A percentile compares a stretch with the other conserved stretches of the same genome.
phyloP scores from a whole-genome alignment of 257 asterid species.

The Solanum sejunctum region DNA sequence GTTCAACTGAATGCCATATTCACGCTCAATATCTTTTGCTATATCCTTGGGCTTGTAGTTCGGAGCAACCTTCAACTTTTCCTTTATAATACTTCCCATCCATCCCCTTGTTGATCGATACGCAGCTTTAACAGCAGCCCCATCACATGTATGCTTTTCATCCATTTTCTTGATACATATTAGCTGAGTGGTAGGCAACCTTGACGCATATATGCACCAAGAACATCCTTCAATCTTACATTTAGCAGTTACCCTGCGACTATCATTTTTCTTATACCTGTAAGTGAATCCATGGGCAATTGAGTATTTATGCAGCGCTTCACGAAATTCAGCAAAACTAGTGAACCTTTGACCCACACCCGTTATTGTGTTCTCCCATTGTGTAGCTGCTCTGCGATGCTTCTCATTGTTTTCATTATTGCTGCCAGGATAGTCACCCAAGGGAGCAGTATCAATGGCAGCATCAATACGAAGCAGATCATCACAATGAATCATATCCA shows the following conservation, averaged over 20 bases:
- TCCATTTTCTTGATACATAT: slow-evolving; percentile 90
- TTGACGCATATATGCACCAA: slow-evolving; percentile 93
- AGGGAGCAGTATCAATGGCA: slow-evolving; percentile 39
- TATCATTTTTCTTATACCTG: slow-evolving; percentile 91
- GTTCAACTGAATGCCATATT: slow-evolving; percentile 93
- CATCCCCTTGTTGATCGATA: slow-evolving; percentile 93
- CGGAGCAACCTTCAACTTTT: slow-evolving; percentile 80
- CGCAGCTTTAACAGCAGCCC: slow-evolving; percentile 83
- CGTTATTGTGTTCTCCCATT: slow-evolving; percentile 91
- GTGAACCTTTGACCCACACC: slow-evolving; percentile 94
- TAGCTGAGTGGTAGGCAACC: slow-evolving; percentile 85
- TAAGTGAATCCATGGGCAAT: slow-evolving; percentile 94
- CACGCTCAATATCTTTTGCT: slow-evolving; percentile 29
- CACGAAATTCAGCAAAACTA: slow-evolving; percentile 94
- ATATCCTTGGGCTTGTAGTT: slow-evolving; percentile 92
- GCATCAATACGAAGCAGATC: slow-evolving; percentile 51
- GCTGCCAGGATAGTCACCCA: slow-evolving; percentile 17
- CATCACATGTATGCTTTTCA: slow-evolving; percentile 79
- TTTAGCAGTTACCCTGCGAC: slow-evolving; percentile 95
- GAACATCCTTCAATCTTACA: slow-evolving; percentile 96
- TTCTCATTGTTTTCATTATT: slow-evolving; percentile 29
- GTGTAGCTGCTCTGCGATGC: slow-evolving; percentile 77
- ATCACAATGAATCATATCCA: slow-evolving; percentile 55
- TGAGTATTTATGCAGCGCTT: slow-evolving; percentile 91
- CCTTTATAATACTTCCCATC: slow-evolving; percentile 92